Evolutionary conservation across 495 filamentous ascomycete genomes (phyloP), one percentile per base, ranked within the genome.

Genomic region (Aspergillus leporis): DNA sequence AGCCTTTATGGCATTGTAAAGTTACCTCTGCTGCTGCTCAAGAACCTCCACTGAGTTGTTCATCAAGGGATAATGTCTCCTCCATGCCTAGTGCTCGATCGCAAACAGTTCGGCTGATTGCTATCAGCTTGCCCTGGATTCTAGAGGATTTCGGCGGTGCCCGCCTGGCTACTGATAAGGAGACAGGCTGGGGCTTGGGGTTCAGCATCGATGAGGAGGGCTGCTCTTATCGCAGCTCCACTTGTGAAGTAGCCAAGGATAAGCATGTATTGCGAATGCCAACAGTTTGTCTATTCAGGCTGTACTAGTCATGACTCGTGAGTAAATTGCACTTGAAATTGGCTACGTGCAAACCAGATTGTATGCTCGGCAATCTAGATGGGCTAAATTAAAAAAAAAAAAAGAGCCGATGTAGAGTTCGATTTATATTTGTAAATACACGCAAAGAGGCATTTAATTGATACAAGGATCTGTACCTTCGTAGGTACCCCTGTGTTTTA

Each of bases 101-200:
- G 19, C 22, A n/a, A 40, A 19, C 32, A 32, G 28, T 14, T 54
- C 53, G 53, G 53, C 40, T 46, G 12, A n/a, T 55, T 30, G 53
- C 53, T 55, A 55, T 55, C 53, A 45, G 52, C 23, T 12, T 34
- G 1, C 38, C 53, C 53, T 34, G 1, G 5, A 31, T 8, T 22
- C 2, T 12, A 36, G 25, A 31, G 57, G 57, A 31, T 28, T 55
- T 60, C 58, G 58, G 58, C 51, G 58, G 51, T 46, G 30, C 49
- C 58, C 58, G 58, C 38, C 47, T 52, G 30, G 50, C 9, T n/a
- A n/a, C 30, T 52, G 50, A 52, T 52, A 52, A 52, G 50, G 16
- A 19, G 22, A 8, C 31, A 10, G n/a, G n/a, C n/a, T n/a, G n/a
- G 13, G 30, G 18, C 5, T 28, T 52, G 23, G n/a, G 4, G 31